phyloP scores from a whole-genome alignment of 179 eudicot genomes.

The Patellifolia procumbens region DNA sequence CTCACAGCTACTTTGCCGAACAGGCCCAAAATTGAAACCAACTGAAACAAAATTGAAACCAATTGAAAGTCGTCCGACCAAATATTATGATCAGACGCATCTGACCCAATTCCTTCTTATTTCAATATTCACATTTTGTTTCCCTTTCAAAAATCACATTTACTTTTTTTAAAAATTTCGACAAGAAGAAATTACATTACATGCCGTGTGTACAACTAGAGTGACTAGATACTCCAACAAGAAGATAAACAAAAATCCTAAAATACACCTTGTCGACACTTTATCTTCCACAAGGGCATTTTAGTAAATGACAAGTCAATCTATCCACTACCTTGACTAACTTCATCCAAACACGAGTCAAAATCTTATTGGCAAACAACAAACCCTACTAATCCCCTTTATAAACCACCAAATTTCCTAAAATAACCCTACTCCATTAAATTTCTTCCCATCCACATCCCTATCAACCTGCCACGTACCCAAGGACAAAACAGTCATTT shows the following conservation, averaged over 20 bases:
- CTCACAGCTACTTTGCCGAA: no score
- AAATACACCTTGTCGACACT: background rate
- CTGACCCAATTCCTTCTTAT: no score
- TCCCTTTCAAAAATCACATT: no score
- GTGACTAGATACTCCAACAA: background rate
- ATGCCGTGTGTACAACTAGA: no score
- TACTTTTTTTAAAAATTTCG: no score
- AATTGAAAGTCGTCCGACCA: no score
- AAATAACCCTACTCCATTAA: conserved; percentile 7
- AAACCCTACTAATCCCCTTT: conserved; percentile 13
- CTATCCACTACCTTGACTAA: conserved; percentile 39
- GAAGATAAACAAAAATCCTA: background rate
- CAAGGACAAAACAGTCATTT: conserved; percentile 23
- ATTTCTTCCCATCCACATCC: background rate
- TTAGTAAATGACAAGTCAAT: conserved; percentile 14
- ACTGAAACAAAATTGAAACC: no score
- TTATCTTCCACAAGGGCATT: conserved; percentile 4
- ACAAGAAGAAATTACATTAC: no score
- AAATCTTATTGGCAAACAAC: conserved; percentile 18
- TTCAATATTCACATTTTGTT: no score
- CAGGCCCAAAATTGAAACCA: no score
- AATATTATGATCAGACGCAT: no score
- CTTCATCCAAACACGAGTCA: conserved; percentile 21
- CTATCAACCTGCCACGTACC: background rate
- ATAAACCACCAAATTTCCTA: conserved; percentile 8